Percentiles rank a stretch among this genome's conserved stretches.
These are phyloP conservation scores for Pestalotiopsis sp. DNA, from an alignment of 2,329 filamentous ascomycete genomes.

Conservation along the genomic window DNA sequence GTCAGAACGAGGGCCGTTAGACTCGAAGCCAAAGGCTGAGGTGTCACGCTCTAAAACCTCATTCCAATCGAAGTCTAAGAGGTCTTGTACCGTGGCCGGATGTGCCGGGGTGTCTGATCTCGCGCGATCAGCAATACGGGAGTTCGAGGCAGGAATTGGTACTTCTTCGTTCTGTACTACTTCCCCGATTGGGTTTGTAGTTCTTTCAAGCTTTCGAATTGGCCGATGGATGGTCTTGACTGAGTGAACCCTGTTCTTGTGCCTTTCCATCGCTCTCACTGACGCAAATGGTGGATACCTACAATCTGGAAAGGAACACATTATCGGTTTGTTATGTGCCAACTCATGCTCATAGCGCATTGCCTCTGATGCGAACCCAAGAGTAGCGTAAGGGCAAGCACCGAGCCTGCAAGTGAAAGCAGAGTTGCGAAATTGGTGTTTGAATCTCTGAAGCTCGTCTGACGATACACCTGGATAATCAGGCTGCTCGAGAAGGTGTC, in stretches of 20 bases:
- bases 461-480: conserved; percentile 8
- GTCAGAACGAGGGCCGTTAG: too few relatives aligned
- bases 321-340: conserved; percentile 11
- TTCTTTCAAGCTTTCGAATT: background rate
- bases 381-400: conserved; percentile 18
- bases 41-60: too few relatives aligned
- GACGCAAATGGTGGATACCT: conserved; percentile 17
- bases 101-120: too few relatives aligned
- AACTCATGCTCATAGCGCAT: conserved; percentile 18
- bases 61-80: too few relatives aligned
- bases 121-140: too few relatives aligned
- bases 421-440: conserved; percentile 14
- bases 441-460: conserved; percentile 20
- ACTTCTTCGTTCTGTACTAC: too few relatives aligned
- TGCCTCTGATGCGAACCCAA: conserved; percentile 21
- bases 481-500: conserved; percentile 10
- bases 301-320: conserved; percentile 14
- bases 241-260: background rate
- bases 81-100: too few relatives aligned
- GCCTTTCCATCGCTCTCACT: background rate
- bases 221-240: background rate
- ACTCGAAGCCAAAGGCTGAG: too few relatives aligned
- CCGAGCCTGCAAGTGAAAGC: conserved; percentile 19
- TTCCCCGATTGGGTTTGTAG: too few relatives aligned
- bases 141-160: too few relatives aligned